Percentiles rank a stretch among this genome's conserved stretches.
These are phyloP conservation scores for Saururus chinensis DNA, from an alignment of 164 flowering plant genomes.

Conservation along the genomic window DNA sequence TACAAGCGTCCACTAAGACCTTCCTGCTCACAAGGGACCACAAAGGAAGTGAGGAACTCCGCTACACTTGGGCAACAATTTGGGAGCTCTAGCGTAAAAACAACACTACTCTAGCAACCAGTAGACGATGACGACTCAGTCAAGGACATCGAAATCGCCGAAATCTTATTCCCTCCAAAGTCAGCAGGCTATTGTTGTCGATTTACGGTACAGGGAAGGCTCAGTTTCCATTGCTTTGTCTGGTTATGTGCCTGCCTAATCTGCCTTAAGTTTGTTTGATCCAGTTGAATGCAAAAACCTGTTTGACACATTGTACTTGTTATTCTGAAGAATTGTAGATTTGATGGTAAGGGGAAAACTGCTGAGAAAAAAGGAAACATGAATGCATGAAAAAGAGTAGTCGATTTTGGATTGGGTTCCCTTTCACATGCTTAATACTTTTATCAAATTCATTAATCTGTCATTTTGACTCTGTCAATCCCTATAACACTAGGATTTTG, in stretches of 20 bases:
- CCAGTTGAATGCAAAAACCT: too few relatives aligned
- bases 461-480: background rate
- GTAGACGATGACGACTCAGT: background rate
- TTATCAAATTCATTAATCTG: background rate
- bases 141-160: background rate
- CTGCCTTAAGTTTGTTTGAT: background rate
- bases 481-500: background rate
- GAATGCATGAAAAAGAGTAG: background rate
- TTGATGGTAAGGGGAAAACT: background rate
- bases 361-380: background rate
- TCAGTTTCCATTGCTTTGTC: background rate
- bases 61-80: background rate
- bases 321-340: too few relatives aligned
- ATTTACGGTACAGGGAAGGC: too few relatives aligned
- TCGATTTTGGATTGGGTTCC: constrained; percentile 1
- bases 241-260: background rate
- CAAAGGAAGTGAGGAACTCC: too few relatives aligned
- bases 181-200: background rate
- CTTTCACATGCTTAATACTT: constrained; percentile 2
- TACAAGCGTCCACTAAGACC: too few relatives aligned
- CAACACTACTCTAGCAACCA: background rate
- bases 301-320: too few relatives aligned
- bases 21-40: too few relatives aligned
- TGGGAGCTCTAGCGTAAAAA: background rate
- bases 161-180: background rate